Percentiles rank a stretch among this genome's conserved stretches.
phyloP scores from a whole-genome alignment of 169 alveolate species.

The Sarcocystis neurona region DNA sequence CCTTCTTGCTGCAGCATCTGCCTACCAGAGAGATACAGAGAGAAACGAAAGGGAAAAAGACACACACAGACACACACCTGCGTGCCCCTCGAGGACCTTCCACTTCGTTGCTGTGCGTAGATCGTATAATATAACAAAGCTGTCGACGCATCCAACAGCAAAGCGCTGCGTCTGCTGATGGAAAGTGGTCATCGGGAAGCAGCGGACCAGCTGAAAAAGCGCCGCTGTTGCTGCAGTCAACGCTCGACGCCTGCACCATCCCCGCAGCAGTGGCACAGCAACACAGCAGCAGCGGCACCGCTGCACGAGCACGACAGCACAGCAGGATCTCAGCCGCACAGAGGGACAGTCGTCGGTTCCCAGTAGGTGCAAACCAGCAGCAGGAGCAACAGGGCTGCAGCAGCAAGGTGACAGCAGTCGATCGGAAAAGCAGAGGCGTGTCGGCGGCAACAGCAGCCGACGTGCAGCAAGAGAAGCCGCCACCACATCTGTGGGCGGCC shows the following conservation, averaged over 20 bases:
- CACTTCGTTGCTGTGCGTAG: constrained; percentile 74
- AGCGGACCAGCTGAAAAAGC: constrained; percentile 67
- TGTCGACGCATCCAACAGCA: constrained; percentile 54
- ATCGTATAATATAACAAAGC: constrained; percentile 68
- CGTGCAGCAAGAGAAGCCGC: no score
- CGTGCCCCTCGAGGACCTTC: constrained; percentile 74
- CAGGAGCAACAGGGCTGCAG: no score
- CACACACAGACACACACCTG: no score
- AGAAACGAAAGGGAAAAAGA: no score
- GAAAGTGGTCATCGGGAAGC: constrained; percentile 71
- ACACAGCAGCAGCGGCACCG: not conserved
- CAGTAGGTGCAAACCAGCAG: no score
- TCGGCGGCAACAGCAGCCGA: no score
- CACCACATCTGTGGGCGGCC: no score
- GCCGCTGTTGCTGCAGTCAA: constrained; percentile 71
- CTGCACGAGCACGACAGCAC: not conserved
- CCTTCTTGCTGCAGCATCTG: constrained; percentile 35
- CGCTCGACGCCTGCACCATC: constrained; percentile 67
- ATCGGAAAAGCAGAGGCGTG: no score
- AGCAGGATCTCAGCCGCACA: not conserved
- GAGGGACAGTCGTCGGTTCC: no score
- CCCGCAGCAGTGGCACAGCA: not conserved
- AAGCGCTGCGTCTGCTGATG: constrained; percentile 70
- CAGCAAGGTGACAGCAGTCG: no score
- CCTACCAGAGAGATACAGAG: no score